These are phyloP conservation scores for Prunus kanzakura DNA, from an alignment of 306 rosid genomes.

Conservation along the genomic window DNA sequence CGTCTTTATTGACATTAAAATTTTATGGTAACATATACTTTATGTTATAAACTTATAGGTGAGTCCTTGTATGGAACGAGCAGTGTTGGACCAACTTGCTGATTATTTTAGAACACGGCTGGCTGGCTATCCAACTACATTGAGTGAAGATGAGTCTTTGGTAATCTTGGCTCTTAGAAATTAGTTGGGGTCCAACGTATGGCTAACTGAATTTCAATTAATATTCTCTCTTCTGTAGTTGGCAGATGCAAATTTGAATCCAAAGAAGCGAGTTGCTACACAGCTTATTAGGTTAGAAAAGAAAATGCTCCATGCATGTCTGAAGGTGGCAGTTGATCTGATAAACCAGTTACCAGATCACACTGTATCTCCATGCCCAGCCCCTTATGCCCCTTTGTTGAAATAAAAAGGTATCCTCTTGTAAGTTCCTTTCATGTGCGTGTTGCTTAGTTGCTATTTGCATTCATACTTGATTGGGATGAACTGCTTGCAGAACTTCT, in stretches of 20 bases:
- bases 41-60: conserved; percentile 39
- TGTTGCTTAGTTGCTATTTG: not conserved
- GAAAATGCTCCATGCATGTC: conserved; percentile 89
- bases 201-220: conserved; percentile 15
- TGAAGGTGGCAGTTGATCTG: conserved; percentile 56
- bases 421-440: not conserved
- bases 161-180: conserved; percentile 33
- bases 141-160: conserved; percentile 82
- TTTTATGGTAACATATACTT: conserved; percentile 5
- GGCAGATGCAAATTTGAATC: conserved; percentile 62
- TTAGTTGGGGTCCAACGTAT: not conserved
- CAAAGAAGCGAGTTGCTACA: conserved; percentile 83
- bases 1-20: not conserved
- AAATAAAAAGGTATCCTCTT: conserved; percentile 49
- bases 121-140: conserved; percentile 83
- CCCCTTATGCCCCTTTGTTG: conserved; percentile 77
- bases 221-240: conserved; percentile 46
- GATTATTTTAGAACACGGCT: conserved; percentile 73
- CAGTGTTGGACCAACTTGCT: conserved; percentile 83
- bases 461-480: conserved; percentile 8
- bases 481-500: conserved; percentile 17
- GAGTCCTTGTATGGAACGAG: conserved; percentile 95
- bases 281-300: conserved; percentile 75
- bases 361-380: conserved; percentile 82
- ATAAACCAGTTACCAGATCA: conserved; percentile 72